These are phyloP conservation scores for Diddensiella santjacobensis DNA, from an alignment of 805 yeast species.

Conservation along the genomic window DNA sequence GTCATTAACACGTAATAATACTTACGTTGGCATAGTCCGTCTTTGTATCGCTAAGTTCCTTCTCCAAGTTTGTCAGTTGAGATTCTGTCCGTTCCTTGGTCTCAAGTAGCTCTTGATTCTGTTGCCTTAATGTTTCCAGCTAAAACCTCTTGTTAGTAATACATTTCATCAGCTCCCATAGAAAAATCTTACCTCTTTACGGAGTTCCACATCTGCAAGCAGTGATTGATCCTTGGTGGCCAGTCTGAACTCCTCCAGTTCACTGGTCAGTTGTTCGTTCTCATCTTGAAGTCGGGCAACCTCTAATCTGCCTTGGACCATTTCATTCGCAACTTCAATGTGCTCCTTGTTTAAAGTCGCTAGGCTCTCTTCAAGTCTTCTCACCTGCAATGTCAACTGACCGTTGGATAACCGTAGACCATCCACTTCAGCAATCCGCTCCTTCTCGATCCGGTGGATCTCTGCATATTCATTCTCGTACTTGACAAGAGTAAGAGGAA, in stretches of 20 bases:
- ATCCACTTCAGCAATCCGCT: slow-evolving; percentile 61
- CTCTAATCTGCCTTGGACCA: slow-evolving; percentile 73
- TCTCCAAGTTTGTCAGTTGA: slow-evolving; percentile 43
- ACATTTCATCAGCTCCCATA: neutral
- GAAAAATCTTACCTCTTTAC: slow-evolving; percentile 25
- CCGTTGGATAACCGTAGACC: slow-evolving; percentile 61
- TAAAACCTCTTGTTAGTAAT: slow-evolving; percentile 33
- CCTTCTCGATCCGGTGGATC: slow-evolving; percentile 62
- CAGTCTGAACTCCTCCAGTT: slow-evolving; percentile 30
- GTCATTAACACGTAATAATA: too few relatives aligned
- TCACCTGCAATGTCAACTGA: slow-evolving; percentile 65
- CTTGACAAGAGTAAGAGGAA: slow-evolving; percentile 67
- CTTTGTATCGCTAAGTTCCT: slow-evolving; percentile 36
- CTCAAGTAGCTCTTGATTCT: slow-evolving; percentile 64
- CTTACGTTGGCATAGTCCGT: slow-evolving; percentile 26
- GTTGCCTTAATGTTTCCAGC: slow-evolving; percentile 54
- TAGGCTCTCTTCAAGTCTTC: slow-evolving; percentile 66
- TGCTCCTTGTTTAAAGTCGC: slow-evolving; percentile 76
- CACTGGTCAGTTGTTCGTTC: slow-evolving; percentile 50
- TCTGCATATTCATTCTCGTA: slow-evolving; percentile 73
- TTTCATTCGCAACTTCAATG: slow-evolving; percentile 77
- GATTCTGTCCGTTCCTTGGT: slow-evolving; percentile 56
- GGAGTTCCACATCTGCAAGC: slow-evolving; percentile 12
- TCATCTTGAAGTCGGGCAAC: slow-evolving; percentile 76
- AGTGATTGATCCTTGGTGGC: slow-evolving; percentile 8